Percentiles rank a stretch among this genome's conserved stretches.
phyloP scores from a whole-genome alignment of 495 filamentous ascomycete genomes.

The Cercophora sp. region DNA sequence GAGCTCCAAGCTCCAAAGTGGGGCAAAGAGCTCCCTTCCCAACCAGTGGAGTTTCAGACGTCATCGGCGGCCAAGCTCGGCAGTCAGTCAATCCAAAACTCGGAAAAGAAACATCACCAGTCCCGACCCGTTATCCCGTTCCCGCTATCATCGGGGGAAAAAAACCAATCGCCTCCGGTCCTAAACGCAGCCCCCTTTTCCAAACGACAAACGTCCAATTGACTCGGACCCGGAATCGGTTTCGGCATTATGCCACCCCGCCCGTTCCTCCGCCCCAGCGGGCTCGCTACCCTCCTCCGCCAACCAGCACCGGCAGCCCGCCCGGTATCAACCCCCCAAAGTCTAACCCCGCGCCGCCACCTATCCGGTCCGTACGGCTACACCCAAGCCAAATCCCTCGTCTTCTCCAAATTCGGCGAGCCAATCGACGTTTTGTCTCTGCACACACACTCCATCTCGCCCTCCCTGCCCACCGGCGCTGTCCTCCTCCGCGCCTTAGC shows the following conservation, averaged over 20 bases:
- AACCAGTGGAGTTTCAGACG: not conserved
- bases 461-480: slow-evolving; percentile 69
- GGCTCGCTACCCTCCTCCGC: not conserved
- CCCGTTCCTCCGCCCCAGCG: not conserved
- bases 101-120: not conserved
- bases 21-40: slow-evolving; percentile 8
- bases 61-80: not conserved
- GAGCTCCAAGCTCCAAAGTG: not conserved
- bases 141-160: not conserved
- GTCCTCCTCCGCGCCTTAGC: slow-evolving; percentile 66
- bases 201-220: no score
- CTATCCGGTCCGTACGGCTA: slow-evolving; percentile 76
- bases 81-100: not conserved
- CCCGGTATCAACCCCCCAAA: not conserved
- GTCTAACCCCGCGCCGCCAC: slow-evolving; percentile 19
- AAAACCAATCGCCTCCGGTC: not conserved
- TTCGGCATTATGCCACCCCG: not conserved
- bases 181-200: no score
- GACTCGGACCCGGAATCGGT: not conserved
- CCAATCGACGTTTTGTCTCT: slow-evolving; percentile 75
- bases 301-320: not conserved
- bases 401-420: slow-evolving; percentile 81
- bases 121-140: not conserved
- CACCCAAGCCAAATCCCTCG: slow-evolving; percentile 89
- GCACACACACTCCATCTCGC: slow-evolving; percentile 78